Evolutionary conservation across 1,284 basidiomycete genomes (phyloP), one percentile per base, ranked within the genome.

Genomic region (Phylloporus sp.): DNA sequence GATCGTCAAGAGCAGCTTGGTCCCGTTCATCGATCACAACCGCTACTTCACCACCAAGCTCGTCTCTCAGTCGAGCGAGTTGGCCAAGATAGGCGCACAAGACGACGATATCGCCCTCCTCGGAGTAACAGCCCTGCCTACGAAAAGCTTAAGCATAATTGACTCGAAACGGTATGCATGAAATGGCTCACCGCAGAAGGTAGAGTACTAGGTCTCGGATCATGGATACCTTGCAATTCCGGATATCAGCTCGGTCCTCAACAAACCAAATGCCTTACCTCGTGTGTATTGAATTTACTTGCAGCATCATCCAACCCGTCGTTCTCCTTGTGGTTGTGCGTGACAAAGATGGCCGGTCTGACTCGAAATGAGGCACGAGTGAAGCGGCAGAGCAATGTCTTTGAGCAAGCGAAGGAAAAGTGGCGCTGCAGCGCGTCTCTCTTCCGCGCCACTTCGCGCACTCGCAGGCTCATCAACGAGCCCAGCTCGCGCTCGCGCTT

Each of bases 41-140:
- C 1, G 85, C 84, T 19, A 94, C 84, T 61, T 87, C 80, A 4
- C 80, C 73, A 27, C 76, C 70, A 12, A 91, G 78, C 0, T 84
- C 85, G 64, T 88, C 85, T 41, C 87, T 80, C 17, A 93, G 81
- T 43, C 85, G 83, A 4, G 86, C 84, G 3, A 94, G 82, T 72
- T 94, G 92, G 0, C 92, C 91, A 5, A 93, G 85, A 73, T 94
- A 94, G 0, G 91, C 91, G 71, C 90, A 92, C 15, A 94, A 79
- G 12, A 94, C 89, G 12, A 90, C 91, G 47, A 94, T 92, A 69
- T 92, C 89, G 2, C 91, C 91, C 45, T 88, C 85, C 14, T 82
- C 74, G 2, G 84, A 84, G 71, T 90, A 90, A 53, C 80, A 82
- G 0, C 89, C 88, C 79, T 90, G 89, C 53, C 86, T 89, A 59